Evolutionary conservation across 2,329 filamentous ascomycete genomes (phyloP).

Genomic region (Calonectria crousiana): DNA sequence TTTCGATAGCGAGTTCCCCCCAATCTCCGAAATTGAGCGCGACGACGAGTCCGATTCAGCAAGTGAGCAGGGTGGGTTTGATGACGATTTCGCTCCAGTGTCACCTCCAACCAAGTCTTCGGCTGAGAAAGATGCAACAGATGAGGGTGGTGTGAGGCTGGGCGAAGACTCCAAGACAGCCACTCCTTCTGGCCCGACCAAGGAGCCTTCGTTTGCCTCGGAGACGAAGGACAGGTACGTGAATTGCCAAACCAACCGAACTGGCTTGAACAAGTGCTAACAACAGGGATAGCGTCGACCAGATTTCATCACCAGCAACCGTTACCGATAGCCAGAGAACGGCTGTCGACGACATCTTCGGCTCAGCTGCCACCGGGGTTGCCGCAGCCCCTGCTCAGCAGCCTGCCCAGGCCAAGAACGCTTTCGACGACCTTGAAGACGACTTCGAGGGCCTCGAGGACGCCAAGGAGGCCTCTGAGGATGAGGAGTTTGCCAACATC

Average conservation of each 20-base stretch:
- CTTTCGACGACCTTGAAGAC: conserved; percentile 82
- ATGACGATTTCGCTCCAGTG: conserved; percentile 88
- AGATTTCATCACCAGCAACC: conserved; percentile 48
- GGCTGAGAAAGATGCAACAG: conserved; percentile 33
- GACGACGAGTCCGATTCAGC: conserved; percentile 86
- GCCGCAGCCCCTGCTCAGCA: conserved; percentile 44
- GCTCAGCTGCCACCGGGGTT: conserved; percentile 44
- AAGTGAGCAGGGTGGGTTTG: conserved; percentile 86
- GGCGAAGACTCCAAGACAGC: conserved; percentile 22
- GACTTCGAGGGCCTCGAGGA: conserved; percentile 88
- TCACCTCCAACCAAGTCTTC: conserved; percentile 56
- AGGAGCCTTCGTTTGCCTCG: conserved; percentile 35
- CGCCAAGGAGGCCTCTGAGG: conserved; percentile 82
- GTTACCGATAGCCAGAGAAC: conserved; percentile 49
- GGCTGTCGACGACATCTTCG: conserved; percentile 58
- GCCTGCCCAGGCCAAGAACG: conserved; percentile 56
- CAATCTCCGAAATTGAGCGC: conserved; percentile 84
- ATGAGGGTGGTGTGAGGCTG: conserved; percentile 24
- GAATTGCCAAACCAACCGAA: neutral
- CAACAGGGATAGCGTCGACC: conserved; percentile 39
- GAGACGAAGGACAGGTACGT: conserved; percentile 45
- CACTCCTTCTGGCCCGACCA: conserved; percentile 39
- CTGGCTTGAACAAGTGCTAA: conserved; percentile 22
- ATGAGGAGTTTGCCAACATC: conserved; percentile 84
- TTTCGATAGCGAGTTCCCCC: conserved; percentile 88